Base-by-base conservation (phyloP, 805 yeast species). In the Saturnispora galanensis region DNA sequence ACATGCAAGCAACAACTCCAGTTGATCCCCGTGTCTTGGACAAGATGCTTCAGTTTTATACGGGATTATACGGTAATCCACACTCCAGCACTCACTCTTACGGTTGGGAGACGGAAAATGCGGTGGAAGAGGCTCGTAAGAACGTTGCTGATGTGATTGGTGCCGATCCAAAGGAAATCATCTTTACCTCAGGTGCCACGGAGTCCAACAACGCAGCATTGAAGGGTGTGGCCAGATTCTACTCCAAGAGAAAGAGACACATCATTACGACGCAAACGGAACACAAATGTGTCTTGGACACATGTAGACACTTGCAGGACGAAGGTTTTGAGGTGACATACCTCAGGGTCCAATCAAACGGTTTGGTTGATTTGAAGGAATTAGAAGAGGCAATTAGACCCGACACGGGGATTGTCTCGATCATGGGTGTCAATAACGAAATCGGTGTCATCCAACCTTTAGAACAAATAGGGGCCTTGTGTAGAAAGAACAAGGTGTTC, bases 1-100 rank as follows among this genome's bases (percentile, higher is more conserved):
- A 93, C 58, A 89, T 89, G 75, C 99, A 93, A 67, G 97, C 98
- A 29, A 93, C 99, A 0, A 90, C 99, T 0, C 98, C 97, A 26
- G 84, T 93, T 1, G 99, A 93, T 60, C 98, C 98, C 30, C 73
- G 99, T 45, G 99, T 93, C 9, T 66, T 93, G 53, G 96, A 86
- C 60, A 81, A 79, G 53, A 87, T 86, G 95, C 62, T 86, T 54
- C 77, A 76, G 55, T 87, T 81, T 59, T 84, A 77, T 63, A 90
- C 97, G 2, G 97, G 97, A 4, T 71, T 86, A 46, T 93, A 87
- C 61, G 99, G 99, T 50, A 93, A 93, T 63, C 99, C 99, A 17
- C 99, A 93, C 66, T 87, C 96, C 5, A 79, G 93, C 47, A 93
- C 98, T 2, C 99, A 93, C 61, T 76, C 95, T 5, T 93, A 90